A percentile compares a stretch with the other conserved stretches of the same genome.
These are phyloP conservation scores for Nemania abortiva DNA, from an alignment of 2,329 filamentous ascomycete genomes.

Conservation along the genomic window DNA sequence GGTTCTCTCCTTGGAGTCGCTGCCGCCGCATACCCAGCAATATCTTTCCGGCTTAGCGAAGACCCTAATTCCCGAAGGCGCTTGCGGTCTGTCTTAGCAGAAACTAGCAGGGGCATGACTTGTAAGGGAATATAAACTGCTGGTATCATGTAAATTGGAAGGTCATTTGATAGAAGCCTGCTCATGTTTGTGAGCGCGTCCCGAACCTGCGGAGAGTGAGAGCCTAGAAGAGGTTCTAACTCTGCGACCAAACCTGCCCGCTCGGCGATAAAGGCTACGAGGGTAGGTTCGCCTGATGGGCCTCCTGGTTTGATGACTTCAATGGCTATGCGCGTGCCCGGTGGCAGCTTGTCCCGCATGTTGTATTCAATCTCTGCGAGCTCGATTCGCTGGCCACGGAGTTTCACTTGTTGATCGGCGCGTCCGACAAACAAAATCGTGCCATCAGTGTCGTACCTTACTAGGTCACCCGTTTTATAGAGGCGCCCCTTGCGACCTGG, in stretches of 20 bases:
- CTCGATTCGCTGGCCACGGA: constrained; percentile 74
- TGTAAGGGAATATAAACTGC: constrained; percentile 60
- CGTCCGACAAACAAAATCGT: constrained; percentile 70
- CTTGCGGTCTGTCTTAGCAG: constrained; percentile 64
- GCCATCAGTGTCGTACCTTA: constrained; percentile 64
- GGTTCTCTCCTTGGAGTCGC: constrained; percentile 53
- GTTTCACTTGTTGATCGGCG: constrained; percentile 76
- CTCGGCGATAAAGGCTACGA: constrained; percentile 60
- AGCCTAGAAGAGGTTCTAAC: constrained; percentile 44
- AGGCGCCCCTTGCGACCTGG: constrained; percentile 59
- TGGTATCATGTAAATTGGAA: constrained; percentile 62
- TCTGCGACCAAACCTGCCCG: constrained; percentile 48
- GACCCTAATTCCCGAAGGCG: constrained; percentile 60
- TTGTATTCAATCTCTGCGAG: constrained; percentile 66
- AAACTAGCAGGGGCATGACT: constrained; percentile 61
- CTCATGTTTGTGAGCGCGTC: constrained; percentile 49
- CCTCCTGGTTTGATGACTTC: constrained; percentile 63
- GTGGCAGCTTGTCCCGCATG: constrained; percentile 59
- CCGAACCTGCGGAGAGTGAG: constrained; percentile 44
- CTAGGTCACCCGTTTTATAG: constrained; percentile 72
- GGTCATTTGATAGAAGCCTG: constrained; percentile 51
- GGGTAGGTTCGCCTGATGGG: constrained; percentile 55
- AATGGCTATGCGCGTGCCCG: constrained; percentile 57
- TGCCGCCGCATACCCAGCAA: constrained; percentile 52
- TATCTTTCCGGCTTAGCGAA: constrained; percentile 56